Percentiles rank a stretch among this genome's conserved stretches.
Conservation (phyloP, 352 stramenopile genomes). For the Blastocystis sp. region DNA sequence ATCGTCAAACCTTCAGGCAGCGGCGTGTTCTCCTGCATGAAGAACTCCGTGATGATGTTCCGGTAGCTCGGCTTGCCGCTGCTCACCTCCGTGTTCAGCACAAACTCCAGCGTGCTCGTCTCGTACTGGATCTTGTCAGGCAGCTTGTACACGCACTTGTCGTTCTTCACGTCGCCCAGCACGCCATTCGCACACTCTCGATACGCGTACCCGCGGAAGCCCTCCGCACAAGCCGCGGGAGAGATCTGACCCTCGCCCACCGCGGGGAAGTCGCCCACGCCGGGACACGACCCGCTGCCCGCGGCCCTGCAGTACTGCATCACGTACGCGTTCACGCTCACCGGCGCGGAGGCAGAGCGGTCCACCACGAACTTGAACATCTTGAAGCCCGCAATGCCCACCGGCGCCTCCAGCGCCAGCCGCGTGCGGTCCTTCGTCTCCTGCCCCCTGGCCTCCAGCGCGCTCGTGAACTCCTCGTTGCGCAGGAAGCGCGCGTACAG, state of each 20-base stretch:
- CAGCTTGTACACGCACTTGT: conserved; percentile 7
- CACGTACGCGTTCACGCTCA: background rate
- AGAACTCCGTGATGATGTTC: conserved; percentile 41
- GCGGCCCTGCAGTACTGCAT: background rate
- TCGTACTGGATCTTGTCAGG: background rate
- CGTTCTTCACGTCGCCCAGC: conserved; percentile 30
- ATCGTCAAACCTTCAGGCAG: conserved; percentile 48
- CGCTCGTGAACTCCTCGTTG: background rate
- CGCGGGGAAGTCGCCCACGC: conserved; percentile 18
- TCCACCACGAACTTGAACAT: background rate
- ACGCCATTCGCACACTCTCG: conserved; percentile 9
- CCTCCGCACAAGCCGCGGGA: conserved; percentile 16
- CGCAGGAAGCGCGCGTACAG: background rate
- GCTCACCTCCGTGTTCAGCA: background rate
- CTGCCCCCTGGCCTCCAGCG: background rate
- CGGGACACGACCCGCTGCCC: conserved; percentile 37
- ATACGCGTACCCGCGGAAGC: conserved; percentile 48
- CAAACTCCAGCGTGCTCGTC: background rate
- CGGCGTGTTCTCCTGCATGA: background rate
- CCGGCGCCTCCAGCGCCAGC: background rate
- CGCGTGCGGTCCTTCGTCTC: background rate
- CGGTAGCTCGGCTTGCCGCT: background rate
- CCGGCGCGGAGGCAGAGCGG: background rate
- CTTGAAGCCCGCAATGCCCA: background rate
- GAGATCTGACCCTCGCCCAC: conserved; percentile 46